Conservation (phyloP, 768 basidiomycete genomes). For the Pulveroboletus ravenelii region DNA sequence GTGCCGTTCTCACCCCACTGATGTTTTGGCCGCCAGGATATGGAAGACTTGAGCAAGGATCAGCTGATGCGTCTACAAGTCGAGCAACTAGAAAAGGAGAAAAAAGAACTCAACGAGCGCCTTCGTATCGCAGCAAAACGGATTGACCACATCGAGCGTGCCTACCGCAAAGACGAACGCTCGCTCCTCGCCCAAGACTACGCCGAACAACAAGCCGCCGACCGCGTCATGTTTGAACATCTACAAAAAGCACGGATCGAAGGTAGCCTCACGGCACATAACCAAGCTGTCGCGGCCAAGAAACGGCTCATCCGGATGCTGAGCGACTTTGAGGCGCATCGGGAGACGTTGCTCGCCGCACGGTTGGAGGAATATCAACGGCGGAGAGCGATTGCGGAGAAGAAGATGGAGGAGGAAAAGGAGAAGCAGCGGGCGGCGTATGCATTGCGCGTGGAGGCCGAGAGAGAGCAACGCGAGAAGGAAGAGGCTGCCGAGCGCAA, state of each 20-base stretch:
- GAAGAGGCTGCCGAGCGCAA: slow-evolving; percentile 14
- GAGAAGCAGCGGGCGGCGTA: slow-evolving; percentile 56
- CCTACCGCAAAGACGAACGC: slow-evolving; percentile 88
- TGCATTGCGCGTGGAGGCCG: slow-evolving; percentile 54
- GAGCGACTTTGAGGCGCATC: slow-evolving; percentile 57
- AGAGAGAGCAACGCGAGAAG: slow-evolving; percentile 32
- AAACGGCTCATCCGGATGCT: slow-evolving; percentile 66
- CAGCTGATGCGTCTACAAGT: slow-evolving; percentile 87
- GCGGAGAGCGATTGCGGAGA: slow-evolving; percentile 45
- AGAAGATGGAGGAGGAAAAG: slow-evolving; percentile 84
- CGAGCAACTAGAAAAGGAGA: slow-evolving; percentile 95
- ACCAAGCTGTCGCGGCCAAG: slow-evolving; percentile 71
- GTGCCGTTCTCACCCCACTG: neutral
- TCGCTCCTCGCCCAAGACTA: slow-evolving; percentile 86
- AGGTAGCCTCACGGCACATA: slow-evolving; percentile 50
- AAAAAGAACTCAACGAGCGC: slow-evolving; percentile 77
- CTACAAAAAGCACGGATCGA: slow-evolving; percentile 57
- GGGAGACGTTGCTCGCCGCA: slow-evolving; percentile 50
- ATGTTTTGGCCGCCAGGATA: slow-evolving; percentile 43
- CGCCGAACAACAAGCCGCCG: slow-evolving; percentile 73
- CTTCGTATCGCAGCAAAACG: slow-evolving; percentile 83
- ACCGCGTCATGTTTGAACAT: slow-evolving; percentile 63
- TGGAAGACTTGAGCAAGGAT: slow-evolving; percentile 82
- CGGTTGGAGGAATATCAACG: slow-evolving; percentile 63
- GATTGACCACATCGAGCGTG: slow-evolving; percentile 92